Evolutionary conservation across 2,329 filamentous ascomycete species (phyloP).

Genomic region (Simplicillium aogashimaense): DNA sequence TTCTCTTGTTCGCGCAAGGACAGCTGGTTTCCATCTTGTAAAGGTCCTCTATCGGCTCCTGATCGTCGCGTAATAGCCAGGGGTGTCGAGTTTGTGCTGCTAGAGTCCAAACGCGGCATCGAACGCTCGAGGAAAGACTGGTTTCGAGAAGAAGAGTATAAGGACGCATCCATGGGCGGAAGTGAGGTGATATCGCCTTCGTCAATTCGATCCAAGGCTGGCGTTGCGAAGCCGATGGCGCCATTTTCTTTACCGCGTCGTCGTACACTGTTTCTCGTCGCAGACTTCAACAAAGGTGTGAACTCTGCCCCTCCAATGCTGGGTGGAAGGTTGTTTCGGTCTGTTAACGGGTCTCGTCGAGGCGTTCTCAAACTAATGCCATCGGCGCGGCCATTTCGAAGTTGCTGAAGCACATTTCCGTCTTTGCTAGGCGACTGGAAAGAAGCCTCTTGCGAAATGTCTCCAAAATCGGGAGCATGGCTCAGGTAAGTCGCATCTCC

Average conservation of each 20-base stretch:
- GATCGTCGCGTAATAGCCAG: constrained; percentile 58
- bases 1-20: constrained; percentile 92
- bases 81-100: constrained; percentile 77
- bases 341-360: constrained; percentile 60
- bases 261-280: constrained; percentile 61
- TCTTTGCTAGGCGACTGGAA: constrained; percentile 70
- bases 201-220: constrained; percentile 55
- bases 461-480: constrained; percentile 57
- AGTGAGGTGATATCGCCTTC: constrained; percentile 68
- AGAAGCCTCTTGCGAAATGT: constrained; percentile 79
- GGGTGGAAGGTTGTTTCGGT: constrained; percentile 61
- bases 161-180: constrained; percentile 62
- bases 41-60: constrained; percentile 52
- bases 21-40: constrained; percentile 82
- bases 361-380: constrained; percentile 61
- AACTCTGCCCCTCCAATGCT: constrained; percentile 68
- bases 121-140: constrained; percentile 59
- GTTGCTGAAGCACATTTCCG: constrained; percentile 60
- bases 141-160: constrained; percentile 56
- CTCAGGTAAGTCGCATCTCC: constrained; percentile 77
- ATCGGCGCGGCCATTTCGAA: constrained; percentile 55
- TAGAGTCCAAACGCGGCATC: constrained; percentile 64
- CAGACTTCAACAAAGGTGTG: constrained; percentile 81
- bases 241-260: constrained; percentile 53
- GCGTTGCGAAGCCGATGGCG: constrained; percentile 53